Percentiles rank a stretch among this genome's conserved stretches.
Conservation (phyloP, 2,329 filamentous ascomycete genomes). For the Cordyceps sp. region DNA sequence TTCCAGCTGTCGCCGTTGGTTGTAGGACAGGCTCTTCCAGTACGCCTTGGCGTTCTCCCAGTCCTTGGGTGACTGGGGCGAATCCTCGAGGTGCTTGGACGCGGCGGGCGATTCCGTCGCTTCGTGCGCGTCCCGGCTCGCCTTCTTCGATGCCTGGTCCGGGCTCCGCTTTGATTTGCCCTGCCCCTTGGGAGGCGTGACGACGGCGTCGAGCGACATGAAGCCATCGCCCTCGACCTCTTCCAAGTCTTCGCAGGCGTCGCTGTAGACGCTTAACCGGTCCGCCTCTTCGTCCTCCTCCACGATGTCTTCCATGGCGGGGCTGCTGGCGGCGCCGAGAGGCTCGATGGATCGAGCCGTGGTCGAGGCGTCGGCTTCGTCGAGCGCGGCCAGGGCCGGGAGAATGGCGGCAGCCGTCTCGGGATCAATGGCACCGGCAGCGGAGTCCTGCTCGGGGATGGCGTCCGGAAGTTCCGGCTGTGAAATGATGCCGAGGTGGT, state of each 20-base stretch:
- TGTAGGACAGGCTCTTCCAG: constrained; percentile 48
- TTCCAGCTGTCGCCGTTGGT: constrained; percentile 46
- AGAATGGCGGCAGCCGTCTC: no score
- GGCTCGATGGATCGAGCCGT: constrained; percentile 8
- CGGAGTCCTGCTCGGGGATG: no score
- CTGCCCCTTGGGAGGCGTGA: no score
- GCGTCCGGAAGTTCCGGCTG: no score
- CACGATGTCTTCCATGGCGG: constrained; percentile 16
- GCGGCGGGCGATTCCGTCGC: no score
- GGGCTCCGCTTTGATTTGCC: no score
- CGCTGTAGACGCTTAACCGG: constrained; percentile 49
- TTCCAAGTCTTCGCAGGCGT: constrained; percentile 58
- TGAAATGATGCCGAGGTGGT: no score
- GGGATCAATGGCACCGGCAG: no score
- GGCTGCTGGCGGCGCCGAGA: constrained; percentile 2
- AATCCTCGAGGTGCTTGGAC: neutral
- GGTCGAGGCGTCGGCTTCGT: neutral
- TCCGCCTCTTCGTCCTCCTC: constrained; percentile 29
- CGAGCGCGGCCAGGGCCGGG: neutral
- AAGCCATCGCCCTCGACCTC: constrained; percentile 52
- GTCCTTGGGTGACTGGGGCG: constrained; percentile 20
- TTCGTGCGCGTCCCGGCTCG: no score
- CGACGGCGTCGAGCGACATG: constrained; percentile 55
- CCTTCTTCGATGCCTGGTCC: no score
- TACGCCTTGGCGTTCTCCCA: constrained; percentile 56